A percentile compares a stretch with the other conserved stretches of the same genome.
Conservation (phyloP, 306 rosid genomes). For the Inga leiocalycina region DNA sequence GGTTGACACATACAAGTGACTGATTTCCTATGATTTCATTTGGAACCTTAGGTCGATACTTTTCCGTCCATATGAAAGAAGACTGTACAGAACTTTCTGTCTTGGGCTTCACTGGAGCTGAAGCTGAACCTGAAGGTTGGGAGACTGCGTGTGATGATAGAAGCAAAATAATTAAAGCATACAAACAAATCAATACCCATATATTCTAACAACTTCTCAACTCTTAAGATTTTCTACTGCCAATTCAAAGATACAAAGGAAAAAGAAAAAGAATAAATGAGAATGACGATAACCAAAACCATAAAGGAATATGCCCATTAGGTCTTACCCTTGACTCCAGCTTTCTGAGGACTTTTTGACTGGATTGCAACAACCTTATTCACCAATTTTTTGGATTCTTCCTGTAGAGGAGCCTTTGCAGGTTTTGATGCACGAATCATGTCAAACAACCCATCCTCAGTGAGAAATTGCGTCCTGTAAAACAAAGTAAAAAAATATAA, state of each 20-base stretch:
- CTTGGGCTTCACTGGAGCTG: conserved; percentile 52
- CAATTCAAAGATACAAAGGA: conserved; percentile 24
- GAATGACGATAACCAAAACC: not conserved
- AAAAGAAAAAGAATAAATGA: conserved; percentile 15
- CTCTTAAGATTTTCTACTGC: conserved; percentile 16
- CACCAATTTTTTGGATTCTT: conserved; percentile 48
- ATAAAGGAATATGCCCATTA: conserved; percentile 9
- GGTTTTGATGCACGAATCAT: conserved; percentile 63
- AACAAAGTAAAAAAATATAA: conserved; percentile 23
- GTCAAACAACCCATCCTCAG: conserved; percentile 94
- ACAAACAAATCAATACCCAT: conserved; percentile 19
- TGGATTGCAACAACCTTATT: conserved; percentile 47
- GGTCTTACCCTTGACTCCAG: conserved; percentile 67
- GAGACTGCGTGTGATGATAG: conserved; percentile 41
- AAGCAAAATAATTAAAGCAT: conserved; percentile 36
- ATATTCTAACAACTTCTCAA: conserved; percentile 19
- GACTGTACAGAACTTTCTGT: conserved; percentile 38
- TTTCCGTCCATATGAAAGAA: conserved; percentile 78
- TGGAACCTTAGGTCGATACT: conserved; percentile 74
- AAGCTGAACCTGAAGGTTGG: conserved; percentile 48
- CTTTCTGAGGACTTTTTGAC: conserved; percentile 52
- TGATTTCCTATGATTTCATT: conserved; percentile 86
- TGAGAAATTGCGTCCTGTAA: conserved; percentile 73
- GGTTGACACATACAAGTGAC: conserved; percentile 70
- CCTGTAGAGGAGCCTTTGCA: conserved; percentile 51